Evolutionary conservation across 306 rosid genomes (phyloP).

Genomic region (apple (Malus domestica)): DNA sequence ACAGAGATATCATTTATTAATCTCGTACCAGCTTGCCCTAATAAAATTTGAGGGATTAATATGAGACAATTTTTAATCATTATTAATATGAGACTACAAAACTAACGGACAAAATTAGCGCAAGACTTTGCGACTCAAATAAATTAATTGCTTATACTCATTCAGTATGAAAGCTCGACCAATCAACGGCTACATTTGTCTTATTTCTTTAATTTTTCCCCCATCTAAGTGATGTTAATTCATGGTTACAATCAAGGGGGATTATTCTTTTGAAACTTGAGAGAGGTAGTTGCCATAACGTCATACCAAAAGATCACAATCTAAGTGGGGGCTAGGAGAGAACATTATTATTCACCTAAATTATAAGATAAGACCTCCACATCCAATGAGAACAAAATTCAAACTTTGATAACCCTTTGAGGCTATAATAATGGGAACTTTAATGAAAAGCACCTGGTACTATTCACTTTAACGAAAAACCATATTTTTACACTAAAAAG

Average conservation of each 20-base stretch:
- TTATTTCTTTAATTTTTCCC: not conserved
- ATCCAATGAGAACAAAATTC: conserved; percentile 14
- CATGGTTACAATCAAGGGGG: not conserved
- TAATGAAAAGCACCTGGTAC: too few relatives aligned
- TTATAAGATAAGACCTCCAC: conserved; percentile 1
- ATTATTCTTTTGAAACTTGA: not conserved
- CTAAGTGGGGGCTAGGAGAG: conserved; percentile 14
- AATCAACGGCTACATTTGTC: not conserved
- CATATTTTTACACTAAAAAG: too few relatives aligned
- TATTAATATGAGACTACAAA: too few relatives aligned
- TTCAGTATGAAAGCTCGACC: not conserved
- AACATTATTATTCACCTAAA: conserved; percentile 1
- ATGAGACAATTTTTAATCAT: too few relatives aligned
- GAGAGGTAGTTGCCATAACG: not conserved
- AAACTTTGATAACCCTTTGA: not conserved
- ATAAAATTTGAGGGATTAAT: too few relatives aligned
- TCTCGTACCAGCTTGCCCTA: too few relatives aligned
- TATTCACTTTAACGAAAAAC: too few relatives aligned
- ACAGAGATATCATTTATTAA: too few relatives aligned
- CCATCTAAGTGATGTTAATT: not conserved
- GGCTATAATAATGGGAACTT: too few relatives aligned
- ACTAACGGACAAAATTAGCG: not conserved
- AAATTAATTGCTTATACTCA: not conserved
- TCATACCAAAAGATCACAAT: conserved; percentile 17
- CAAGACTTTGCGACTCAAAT: not conserved